phyloP scores from a whole-genome alignment of 495 filamentous ascomycete species.

The Emericellopsis terricola region DNA sequence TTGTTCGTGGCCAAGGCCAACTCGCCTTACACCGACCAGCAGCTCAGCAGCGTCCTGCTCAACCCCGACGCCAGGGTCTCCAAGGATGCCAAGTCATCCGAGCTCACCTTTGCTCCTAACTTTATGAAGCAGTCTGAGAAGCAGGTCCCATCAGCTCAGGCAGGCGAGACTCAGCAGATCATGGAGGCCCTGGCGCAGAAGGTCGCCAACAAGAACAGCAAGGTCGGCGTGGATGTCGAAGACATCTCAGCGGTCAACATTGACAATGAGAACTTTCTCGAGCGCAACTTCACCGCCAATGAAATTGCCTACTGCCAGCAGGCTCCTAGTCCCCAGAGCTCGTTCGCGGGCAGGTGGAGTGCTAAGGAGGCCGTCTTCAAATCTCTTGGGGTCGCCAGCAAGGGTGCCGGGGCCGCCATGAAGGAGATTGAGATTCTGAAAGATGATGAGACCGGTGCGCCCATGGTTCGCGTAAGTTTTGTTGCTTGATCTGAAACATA shows the following conservation, averaged over 20 bases:
- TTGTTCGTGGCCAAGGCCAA: slow-evolving; percentile 91
- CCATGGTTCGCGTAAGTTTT: slow-evolving; percentile 63
- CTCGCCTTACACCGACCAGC: slow-evolving; percentile 76
- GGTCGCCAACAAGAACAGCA: slow-evolving; percentile 50
- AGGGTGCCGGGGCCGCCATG: slow-evolving; percentile 74
- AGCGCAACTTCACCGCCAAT: slow-evolving; percentile 75
- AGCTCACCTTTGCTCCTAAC: slow-evolving; percentile 51
- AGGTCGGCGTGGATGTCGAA: slow-evolving; percentile 87
- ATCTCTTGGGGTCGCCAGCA: slow-evolving; percentile 70
- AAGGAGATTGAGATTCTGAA: slow-evolving; percentile 86
- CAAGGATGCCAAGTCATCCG: slow-evolving; percentile 63
- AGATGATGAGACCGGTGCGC: slow-evolving; percentile 57
- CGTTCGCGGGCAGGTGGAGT: slow-evolving; percentile 85
- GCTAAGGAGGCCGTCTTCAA: slow-evolving; percentile 99
- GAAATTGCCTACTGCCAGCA: slow-evolving; percentile 77
- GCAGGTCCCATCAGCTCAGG: slow-evolving; percentile 10
- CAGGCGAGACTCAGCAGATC: slow-evolving; percentile 51
- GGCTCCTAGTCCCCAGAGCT: slow-evolving; percentile 54
- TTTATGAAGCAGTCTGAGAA: slow-evolving; percentile 38
- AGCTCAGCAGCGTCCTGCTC: slow-evolving; percentile 72
- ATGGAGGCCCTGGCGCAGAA: slow-evolving; percentile 63
- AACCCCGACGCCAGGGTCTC: slow-evolving; percentile 85
- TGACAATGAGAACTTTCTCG: slow-evolving; percentile 81
- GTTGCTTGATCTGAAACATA: too few species aligned
- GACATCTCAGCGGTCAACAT: slow-evolving; percentile 69